Percentiles rank a stretch among this genome's conserved stretches.
Conservation (phyloP, 164 flowering plant genomes). For the Umbellularia californica region DNA sequence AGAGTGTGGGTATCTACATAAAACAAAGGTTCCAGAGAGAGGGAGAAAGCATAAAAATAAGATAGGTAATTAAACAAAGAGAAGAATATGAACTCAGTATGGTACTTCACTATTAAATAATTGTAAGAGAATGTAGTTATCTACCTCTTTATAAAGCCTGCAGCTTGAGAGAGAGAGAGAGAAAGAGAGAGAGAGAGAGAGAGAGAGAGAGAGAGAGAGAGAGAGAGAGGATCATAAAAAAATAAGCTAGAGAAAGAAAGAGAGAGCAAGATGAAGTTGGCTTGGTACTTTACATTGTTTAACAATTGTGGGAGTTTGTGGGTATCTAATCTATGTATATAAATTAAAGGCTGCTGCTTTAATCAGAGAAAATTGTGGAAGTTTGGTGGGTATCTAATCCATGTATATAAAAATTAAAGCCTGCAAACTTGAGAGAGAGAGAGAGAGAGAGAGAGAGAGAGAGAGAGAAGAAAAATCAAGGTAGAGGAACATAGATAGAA, state of each 20-base stretch:
- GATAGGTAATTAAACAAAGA: not conserved
- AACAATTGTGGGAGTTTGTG: too few relatives aligned
- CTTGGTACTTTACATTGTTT: not conserved
- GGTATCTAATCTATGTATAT: too few relatives aligned
- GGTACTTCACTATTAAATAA: not conserved
- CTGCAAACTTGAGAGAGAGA: not conserved
- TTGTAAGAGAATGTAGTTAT: not conserved
- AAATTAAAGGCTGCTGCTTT: too few relatives aligned
- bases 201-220: not conserved
- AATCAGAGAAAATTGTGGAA: too few relatives aligned
- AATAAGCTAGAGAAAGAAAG: not conserved
- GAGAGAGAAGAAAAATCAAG: not conserved
- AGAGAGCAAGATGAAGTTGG: not conserved
- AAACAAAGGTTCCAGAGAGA: too few relatives aligned
- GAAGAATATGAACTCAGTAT: not conserved
- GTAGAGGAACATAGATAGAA: too few relatives aligned
- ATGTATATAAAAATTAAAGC: not conserved
- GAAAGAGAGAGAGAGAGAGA: conserved; percentile 2
- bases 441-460: not conserved
- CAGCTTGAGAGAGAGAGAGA: not conserved
- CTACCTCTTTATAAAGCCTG: not conserved
- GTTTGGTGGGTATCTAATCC: not conserved
- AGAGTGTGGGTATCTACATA: too few relatives aligned
- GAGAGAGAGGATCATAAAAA: too few relatives aligned
- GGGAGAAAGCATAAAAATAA: not conserved